phyloP scores from a whole-genome alignment of 441 rosid genomes.

The Dalechampia spathulata region DNA sequence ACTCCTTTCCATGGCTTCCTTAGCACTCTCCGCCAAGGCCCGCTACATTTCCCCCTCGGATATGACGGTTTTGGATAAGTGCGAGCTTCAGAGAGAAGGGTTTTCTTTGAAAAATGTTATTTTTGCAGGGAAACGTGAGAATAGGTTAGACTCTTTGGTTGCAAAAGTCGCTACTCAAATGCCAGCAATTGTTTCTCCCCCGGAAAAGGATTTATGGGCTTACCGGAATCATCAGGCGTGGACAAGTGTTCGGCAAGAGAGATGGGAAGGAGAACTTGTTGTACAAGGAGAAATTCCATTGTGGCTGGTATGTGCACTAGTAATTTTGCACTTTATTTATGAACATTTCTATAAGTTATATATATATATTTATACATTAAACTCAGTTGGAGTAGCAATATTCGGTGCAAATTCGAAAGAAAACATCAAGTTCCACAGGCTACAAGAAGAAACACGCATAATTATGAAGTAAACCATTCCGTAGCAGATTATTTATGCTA shows the following conservation, averaged over 20 bases:
- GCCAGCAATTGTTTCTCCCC: slow-evolving; percentile 20
- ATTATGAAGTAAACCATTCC: too few species aligned
- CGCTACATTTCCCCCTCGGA: slow-evolving; percentile 10
- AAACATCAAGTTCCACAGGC: too few species aligned
- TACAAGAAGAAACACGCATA: too few species aligned
- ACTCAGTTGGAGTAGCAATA: too few species aligned
- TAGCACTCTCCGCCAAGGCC: slow-evolving; percentile 16
- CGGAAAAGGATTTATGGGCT: slow-evolving; percentile 21
- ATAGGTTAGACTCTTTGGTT: slow-evolving; percentile 6
- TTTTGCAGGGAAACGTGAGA: slow-evolving; percentile 16
- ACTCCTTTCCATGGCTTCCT: slow-evolving; percentile 33
- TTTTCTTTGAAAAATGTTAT: slow-evolving; percentile 2
- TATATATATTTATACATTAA: too few species aligned
- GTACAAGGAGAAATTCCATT: slow-evolving; percentile 77
- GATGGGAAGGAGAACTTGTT: slow-evolving; percentile 83
- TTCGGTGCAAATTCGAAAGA: too few species aligned
- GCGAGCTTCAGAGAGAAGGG: slow-evolving; percentile 3
- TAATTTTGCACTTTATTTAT: not conserved
- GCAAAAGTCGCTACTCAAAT: slow-evolving; percentile 32
- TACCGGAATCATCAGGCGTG: slow-evolving; percentile 61
- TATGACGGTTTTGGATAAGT: slow-evolving; percentile 10
- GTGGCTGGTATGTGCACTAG: slow-evolving; percentile 72
- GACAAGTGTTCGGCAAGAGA: slow-evolving; percentile 74
- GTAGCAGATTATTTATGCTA: too few species aligned
- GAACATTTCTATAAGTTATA: too few species aligned